A percentile compares a stretch with the other conserved stretches of the same genome.
These are phyloP conservation scores for Cercospora sp. DNA, from an alignment of 2,329 filamentous ascomycete species.

Conservation along the genomic window DNA sequence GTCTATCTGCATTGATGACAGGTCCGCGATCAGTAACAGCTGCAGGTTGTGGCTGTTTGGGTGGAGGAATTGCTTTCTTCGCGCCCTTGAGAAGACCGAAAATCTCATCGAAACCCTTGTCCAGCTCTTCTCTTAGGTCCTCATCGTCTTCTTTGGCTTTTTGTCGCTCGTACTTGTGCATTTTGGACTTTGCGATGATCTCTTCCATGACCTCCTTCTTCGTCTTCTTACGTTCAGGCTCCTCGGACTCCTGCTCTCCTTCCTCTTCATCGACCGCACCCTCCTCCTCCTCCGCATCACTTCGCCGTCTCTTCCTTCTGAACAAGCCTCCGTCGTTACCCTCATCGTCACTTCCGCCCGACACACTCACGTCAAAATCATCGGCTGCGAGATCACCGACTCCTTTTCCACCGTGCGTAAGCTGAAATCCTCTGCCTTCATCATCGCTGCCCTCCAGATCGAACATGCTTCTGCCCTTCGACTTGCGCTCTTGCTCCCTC, in stretches of 20 bases:
- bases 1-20: constrained; percentile 61
- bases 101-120: constrained; percentile 77
- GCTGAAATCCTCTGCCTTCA: constrained; percentile 47
- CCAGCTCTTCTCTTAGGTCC: constrained; percentile 77
- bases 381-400: constrained; percentile 76
- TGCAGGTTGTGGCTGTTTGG: constrained; percentile 28
- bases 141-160: constrained; percentile 90
- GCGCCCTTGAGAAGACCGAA: constrained; percentile 67
- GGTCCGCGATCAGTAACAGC: constrained; percentile 42
- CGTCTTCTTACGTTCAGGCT: constrained; percentile 83
- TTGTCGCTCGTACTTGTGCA: constrained; percentile 92
- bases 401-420: constrained; percentile 74
- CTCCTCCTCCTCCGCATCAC: constrained; percentile 58
- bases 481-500: constrained; percentile 75
- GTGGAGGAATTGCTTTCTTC: constrained; percentile 45
- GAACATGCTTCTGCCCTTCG: constrained; percentile 79
- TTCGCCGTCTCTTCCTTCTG: constrained; percentile 45
- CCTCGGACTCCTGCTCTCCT: constrained; percentile 51
- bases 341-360: constrained; percentile 35
- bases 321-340: constrained; percentile 42
- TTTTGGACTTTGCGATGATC: constrained; percentile 94
- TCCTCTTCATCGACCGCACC: constrained; percentile 52
- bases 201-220: constrained; percentile 99
- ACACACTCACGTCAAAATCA: constrained; percentile 57
- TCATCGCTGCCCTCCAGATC: constrained; percentile 84